Conservation (phyloP, 495 filamentous ascomycete species). For the Lepidopterella palustris region DNA sequence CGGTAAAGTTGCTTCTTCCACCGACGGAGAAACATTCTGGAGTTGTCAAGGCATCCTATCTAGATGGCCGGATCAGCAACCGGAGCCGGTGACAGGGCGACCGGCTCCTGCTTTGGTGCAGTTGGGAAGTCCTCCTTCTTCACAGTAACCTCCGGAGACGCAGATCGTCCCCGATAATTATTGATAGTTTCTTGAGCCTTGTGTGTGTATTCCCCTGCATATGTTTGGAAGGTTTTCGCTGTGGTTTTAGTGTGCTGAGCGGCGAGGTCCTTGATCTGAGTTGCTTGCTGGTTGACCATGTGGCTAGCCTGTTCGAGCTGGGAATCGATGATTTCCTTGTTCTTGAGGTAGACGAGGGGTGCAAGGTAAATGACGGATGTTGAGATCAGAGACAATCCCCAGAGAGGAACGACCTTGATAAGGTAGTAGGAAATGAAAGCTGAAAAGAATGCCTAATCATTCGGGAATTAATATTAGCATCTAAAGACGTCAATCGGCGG, state of each 20-base stretch:
- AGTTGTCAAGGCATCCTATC: background rate
- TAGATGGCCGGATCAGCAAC: conserved; percentile 16
- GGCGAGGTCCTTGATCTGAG: conserved; percentile 71
- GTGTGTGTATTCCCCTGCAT: conserved; percentile 24
- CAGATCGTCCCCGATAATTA: conserved; percentile 17
- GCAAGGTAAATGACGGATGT: conserved; percentile 72
- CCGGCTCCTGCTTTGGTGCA: conserved; percentile 53
- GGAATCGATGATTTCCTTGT: conserved; percentile 87
- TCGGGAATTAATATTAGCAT: background rate
- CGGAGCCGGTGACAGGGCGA: conserved; percentile 15
- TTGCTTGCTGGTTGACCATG: conserved; percentile 73
- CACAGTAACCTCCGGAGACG: conserved; percentile 37
- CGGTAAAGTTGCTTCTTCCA: background rate
- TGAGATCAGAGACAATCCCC: conserved; percentile 77
- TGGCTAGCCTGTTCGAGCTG: conserved; percentile 66
- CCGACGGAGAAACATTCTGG: background rate
- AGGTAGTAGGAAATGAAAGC: conserved; percentile 88
- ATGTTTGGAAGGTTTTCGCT: conserved; percentile 22
- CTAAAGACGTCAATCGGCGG: background rate
- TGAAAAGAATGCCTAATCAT: conserved; percentile 60
- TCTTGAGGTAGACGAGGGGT: conserved; percentile 86
- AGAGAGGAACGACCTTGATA: conserved; percentile 88
- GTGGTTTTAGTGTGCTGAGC: conserved; percentile 63
- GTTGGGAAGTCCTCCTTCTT: conserved; percentile 52
- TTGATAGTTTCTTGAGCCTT: conserved; percentile 25